Conservation (phyloP, 495 filamentous ascomycete species). For the Aspergillus egyptiacus region DNA sequence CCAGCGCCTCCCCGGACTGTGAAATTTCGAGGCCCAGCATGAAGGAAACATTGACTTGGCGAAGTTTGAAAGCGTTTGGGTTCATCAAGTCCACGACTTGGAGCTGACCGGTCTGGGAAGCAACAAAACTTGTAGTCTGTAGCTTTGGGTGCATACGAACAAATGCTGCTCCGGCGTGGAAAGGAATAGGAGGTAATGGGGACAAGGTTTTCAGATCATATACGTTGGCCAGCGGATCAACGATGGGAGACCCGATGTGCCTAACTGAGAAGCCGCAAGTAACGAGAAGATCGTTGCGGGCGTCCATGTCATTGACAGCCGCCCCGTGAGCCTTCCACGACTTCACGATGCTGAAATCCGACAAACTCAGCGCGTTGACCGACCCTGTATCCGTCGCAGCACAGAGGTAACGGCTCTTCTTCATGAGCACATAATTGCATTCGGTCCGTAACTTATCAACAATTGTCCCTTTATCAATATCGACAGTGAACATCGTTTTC, state of each 20-base stretch:
- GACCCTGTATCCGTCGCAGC: conserved; percentile 80
- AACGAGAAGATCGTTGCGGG: conserved; percentile 81
- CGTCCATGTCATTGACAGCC: conserved; percentile 90
- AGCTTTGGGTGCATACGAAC: conserved; percentile 93
- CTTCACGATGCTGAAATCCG: conserved; percentile 69
- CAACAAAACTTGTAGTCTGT: conserved; percentile 85
- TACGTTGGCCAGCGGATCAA: conserved; percentile 87
- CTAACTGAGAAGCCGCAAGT: conserved; percentile 90
- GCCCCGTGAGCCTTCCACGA: conserved; percentile 82
- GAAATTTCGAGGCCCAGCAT: conserved; percentile 78
- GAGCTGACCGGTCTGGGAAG: conserved; percentile 82
- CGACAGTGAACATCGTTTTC: conserved; percentile 79
- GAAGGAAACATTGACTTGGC: conserved; percentile 73
- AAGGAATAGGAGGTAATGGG: conserved; percentile 82
- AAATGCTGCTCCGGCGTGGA: conserved; percentile 84
- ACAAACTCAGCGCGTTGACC: conserved; percentile 77
- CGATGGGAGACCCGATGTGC: conserved; percentile 56
- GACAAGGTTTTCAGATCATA: conserved; percentile 85
- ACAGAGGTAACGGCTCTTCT: conserved; percentile 81
- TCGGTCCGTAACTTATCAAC: conserved; percentile 67
- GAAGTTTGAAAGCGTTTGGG: conserved; percentile 78
- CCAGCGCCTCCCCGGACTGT: conserved; percentile 83
- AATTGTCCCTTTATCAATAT: conserved; percentile 78
- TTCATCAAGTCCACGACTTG: conserved; percentile 96
- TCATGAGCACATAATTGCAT: conserved; percentile 83